Base-by-base conservation (phyloP, 768 basidiomycete genomes). In the Xerocomellus intermedius region DNA sequence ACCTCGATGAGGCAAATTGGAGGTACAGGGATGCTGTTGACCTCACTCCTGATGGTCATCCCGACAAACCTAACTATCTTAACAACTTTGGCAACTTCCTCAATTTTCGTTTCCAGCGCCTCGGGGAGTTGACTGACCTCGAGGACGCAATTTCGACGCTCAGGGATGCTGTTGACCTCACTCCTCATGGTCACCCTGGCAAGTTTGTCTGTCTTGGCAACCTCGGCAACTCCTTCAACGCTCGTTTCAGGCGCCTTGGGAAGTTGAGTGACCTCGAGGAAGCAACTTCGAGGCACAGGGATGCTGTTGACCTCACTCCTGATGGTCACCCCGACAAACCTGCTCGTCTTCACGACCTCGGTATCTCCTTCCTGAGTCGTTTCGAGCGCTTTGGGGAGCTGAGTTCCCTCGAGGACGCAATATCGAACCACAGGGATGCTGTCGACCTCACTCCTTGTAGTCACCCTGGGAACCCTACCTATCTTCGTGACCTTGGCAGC, bases 181-280 rank as follows among this genome's bases (percentile, higher is more conserved):
- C 22, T 12, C 38, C 32, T 26, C 22, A 42, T 12, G 45, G n/a
- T 26, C 39, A 42, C 30, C 46, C 21, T 1, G 19, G 16, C 10
- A 43, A 44, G 26, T 19, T 48, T 5, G 10, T 2, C 2, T 16
- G 8, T 26, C 9, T 57, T 8, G 21, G 2, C 14, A 48, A 33
- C 26, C 54, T 58, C 8, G 44, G 49, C 8, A 6, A 32, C 30
- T 1, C 21, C 50, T 8, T 16, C 13, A 5, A 0, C 4, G 5
- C 6, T 30, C 58, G 55, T 26, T 59, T 59, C 5, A 47, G 42
- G 19, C 45, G 13, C 26, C 16, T 51, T 13, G 54, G 48, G 5
- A 12, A 39, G 1, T 24, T 14, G 12, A 9, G 9, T 16, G 54
- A 58, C 14, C 39, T 56, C 10, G 37, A 32, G 17, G 43, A 54